phyloP scores from a whole-genome alignment of 2,329 filamentous ascomycete species.

The Aureobasidium pullulans region DNA sequence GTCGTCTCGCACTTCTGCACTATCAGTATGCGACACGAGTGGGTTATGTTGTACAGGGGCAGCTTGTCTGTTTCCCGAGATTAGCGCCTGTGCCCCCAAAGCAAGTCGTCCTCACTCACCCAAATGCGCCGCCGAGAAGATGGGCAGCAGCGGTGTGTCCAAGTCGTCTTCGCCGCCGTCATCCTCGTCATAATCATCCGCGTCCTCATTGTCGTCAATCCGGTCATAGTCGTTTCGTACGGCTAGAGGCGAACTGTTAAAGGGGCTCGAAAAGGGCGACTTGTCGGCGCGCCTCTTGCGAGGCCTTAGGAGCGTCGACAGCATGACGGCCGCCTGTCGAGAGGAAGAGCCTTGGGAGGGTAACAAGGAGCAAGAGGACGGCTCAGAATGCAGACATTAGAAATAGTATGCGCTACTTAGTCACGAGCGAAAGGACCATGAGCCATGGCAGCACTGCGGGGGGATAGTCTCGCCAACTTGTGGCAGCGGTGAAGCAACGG shows the following conservation, averaged over 20 bases:
- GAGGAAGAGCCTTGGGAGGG: neutral
- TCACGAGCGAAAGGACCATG: slow-evolving; percentile 9
- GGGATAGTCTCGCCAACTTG: slow-evolving; percentile 1
- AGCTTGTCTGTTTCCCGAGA: slow-evolving; percentile 57
- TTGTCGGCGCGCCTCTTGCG: slow-evolving; percentile 22
- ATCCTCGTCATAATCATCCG: slow-evolving; percentile 32
- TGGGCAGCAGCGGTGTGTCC: slow-evolving; percentile 56
- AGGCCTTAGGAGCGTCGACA: slow-evolving; percentile 31
- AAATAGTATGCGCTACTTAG: slow-evolving; percentile 8
- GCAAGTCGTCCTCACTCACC: slow-evolving; percentile 41
- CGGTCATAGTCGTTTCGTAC: slow-evolving; percentile 22
- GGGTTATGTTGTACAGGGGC: slow-evolving; percentile 83
- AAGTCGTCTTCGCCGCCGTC: slow-evolving; percentile 38
- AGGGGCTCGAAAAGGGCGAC: slow-evolving; percentile 17
- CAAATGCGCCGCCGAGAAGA: slow-evolving; percentile 73
- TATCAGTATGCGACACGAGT: slow-evolving; percentile 79
- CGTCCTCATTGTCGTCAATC: slow-evolving; percentile 24
- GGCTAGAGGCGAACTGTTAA: slow-evolving; percentile 19
- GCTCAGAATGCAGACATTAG: neutral
- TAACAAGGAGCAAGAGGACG: neutral
- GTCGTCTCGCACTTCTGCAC: slow-evolving; percentile 83
- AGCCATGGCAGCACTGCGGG: slow-evolving; percentile 2
- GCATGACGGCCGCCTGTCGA: slow-evolving; percentile 20
- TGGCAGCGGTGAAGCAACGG: slow-evolving; percentile 11
- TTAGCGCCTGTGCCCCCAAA: neutral